These are phyloP conservation scores for Sclerotinia spermophila DNA, from an alignment of 2,329 filamentous ascomycete genomes.

Conservation along the genomic window DNA sequence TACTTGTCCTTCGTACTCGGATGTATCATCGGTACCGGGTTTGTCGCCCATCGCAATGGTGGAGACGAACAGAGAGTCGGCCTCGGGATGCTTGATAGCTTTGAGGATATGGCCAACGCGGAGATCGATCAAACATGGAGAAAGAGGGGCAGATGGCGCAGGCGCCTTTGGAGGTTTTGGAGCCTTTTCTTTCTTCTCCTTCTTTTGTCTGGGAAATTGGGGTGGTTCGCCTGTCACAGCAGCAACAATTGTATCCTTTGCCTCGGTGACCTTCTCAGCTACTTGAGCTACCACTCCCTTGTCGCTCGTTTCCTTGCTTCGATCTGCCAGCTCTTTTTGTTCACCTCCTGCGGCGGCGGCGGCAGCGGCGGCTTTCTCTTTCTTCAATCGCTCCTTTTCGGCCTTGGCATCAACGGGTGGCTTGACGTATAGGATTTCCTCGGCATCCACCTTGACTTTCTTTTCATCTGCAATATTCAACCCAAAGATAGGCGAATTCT, in stretches of 20 bases:
- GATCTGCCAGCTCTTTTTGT: conserved; percentile 52
- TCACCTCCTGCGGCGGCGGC: conserved; percentile 50
- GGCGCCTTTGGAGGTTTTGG: conserved; percentile 69
- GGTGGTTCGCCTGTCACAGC: conserved; percentile 34
- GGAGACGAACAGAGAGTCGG: conserved; percentile 91
- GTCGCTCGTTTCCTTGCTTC: conserved; percentile 55
- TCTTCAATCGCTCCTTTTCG: conserved; percentile 95
- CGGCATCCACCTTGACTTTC: conserved; percentile 74
- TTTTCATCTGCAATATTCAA: conserved; percentile 66
- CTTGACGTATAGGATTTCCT: conserved; percentile 81
- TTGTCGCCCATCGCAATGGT: conserved; percentile 93
- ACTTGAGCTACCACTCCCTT: conserved; percentile 52
- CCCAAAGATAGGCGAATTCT: conserved; percentile 75
- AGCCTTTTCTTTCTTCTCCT: conserved; percentile 88
- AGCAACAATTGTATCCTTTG: conserved; percentile 37
- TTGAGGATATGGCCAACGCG: conserved; percentile 97
- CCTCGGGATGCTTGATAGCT: conserved; percentile 91
- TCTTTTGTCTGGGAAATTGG: conserved; percentile 56
- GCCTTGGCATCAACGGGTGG: conserved; percentile 87
- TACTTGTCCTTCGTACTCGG: conserved; percentile 85
- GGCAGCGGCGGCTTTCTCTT: conserved; percentile 77
- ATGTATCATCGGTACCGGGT: conserved; percentile 80
- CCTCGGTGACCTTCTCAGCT: conserved; percentile 45
- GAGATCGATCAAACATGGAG: conserved; percentile 85
- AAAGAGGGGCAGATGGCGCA: conserved; percentile 69